Evolutionary conservation across 441 rosid species (phyloP).

Genomic region (Jatropha multifida): DNA sequence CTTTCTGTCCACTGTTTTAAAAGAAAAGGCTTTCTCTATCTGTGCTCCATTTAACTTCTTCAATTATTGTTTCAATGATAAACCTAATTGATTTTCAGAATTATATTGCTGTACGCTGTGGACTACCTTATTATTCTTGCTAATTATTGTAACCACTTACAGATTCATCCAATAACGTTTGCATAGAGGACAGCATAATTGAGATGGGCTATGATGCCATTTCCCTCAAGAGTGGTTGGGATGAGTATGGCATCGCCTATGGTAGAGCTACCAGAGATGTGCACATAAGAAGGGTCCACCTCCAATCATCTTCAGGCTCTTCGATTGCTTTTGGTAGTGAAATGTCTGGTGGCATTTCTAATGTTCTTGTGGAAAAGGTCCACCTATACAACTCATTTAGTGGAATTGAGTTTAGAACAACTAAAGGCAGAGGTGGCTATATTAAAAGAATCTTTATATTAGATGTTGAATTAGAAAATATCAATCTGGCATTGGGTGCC

Average conservation of each 20-base stretch:
- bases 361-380: slow-evolving; percentile 49
- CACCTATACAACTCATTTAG: slow-evolving; percentile 43
- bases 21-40: not conserved
- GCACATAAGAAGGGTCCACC: slow-evolving; percentile 55
- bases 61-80: not conserved
- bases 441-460: slow-evolving; percentile 56
- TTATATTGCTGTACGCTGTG: not conserved
- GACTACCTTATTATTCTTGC: not conserved
- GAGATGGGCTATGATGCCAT: slow-evolving; percentile 70
- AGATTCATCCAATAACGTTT: slow-evolving; percentile 85
- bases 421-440: slow-evolving; percentile 78
- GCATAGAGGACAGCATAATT: slow-evolving; percentile 77
- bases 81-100: not conserved
- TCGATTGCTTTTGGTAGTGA: slow-evolving; percentile 84
- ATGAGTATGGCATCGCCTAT: slow-evolving; percentile 78
- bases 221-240: slow-evolving; percentile 93
- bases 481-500: slow-evolving; percentile 48
- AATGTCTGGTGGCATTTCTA: slow-evolving; percentile 92
- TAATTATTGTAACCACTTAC: slow-evolving; percentile 19
- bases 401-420: slow-evolving; percentile 70
- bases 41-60: not conserved
- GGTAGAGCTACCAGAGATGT: slow-evolving; percentile 54
- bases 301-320: slow-evolving; percentile 69
- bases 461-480: slow-evolving; percentile 35
- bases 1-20: no score